A percentile compares a stretch with the other conserved stretches of the same genome.
Conservation (phyloP, 768 basidiomycete genomes). For the Pisolithus tinctorius region DNA sequence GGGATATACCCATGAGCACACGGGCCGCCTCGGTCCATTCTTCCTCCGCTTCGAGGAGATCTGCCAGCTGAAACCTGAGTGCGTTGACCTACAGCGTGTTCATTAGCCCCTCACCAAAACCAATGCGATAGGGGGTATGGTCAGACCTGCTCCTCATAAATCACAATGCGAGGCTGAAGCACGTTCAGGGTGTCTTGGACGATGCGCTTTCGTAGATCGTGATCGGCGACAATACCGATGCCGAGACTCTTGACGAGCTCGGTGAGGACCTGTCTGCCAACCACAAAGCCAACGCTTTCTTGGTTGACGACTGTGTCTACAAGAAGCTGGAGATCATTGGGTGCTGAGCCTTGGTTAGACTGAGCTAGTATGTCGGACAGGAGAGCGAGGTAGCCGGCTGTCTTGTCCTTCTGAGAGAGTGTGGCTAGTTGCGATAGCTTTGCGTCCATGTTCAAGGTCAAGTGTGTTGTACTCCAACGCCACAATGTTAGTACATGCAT, state of each 20-base stretch:
- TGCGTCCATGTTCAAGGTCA: slow-evolving; percentile 44
- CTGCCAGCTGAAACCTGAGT: slow-evolving; percentile 83
- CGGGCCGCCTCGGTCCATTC: slow-evolving; percentile 92
- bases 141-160: slow-evolving; percentile 91
- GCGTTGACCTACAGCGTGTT: slow-evolving; percentile 56
- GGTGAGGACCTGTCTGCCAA: slow-evolving; percentile 80
- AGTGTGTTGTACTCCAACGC: no score
- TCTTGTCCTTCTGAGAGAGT: slow-evolving; percentile 82
- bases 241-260: slow-evolving; percentile 72
- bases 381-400: slow-evolving; percentile 61
- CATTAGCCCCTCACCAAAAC: slow-evolving; percentile 7
- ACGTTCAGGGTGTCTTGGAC: slow-evolving; percentile 68
- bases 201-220: slow-evolving; percentile 59
- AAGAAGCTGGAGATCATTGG: slow-evolving; percentile 57
- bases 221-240: slow-evolving; percentile 46
- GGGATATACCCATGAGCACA: slow-evolving; percentile 85
- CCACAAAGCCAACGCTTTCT: slow-evolving; percentile 76
- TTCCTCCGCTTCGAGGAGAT: slow-evolving; percentile 82
- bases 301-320: slow-evolving; percentile 80
- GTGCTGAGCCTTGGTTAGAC: slow-evolving; percentile 37
- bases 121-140: neutral
- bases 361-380: slow-evolving; percentile 60
- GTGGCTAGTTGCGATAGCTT: slow-evolving; percentile 56
- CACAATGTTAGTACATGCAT: no score
- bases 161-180: slow-evolving; percentile 75